Conservation (phyloP, 352 stramenopile species). For the Phytophthora pini region DNA sequence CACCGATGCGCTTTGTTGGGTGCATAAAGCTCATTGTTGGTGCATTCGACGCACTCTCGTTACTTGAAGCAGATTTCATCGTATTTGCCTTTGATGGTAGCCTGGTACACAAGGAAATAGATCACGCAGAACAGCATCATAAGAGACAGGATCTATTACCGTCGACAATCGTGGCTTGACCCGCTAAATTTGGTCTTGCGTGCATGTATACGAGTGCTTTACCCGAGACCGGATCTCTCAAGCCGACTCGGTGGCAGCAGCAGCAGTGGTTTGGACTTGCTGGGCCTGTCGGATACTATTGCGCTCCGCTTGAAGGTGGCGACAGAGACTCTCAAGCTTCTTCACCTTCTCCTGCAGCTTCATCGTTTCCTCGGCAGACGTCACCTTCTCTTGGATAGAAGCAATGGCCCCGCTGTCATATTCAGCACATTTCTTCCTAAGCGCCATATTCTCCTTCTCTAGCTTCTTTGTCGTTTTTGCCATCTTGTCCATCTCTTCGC, state of each 20-base stretch:
- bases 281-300: constrained; percentile 55
- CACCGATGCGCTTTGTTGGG: constrained; percentile 73
- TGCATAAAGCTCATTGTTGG: constrained; percentile 28
- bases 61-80: constrained; percentile 16
- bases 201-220: not conserved
- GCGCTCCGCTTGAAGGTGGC: constrained; percentile 81
- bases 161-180: constrained; percentile 24
- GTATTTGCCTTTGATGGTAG: not conserved
- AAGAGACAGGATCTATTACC: constrained; percentile 36
- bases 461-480: constrained; percentile 87
- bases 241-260: constrained; percentile 32
- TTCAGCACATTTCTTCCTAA: constrained; percentile 83
- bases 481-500: constrained; percentile 91
- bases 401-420: constrained; percentile 84
- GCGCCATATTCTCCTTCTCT: constrained; percentile 83
- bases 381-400: constrained; percentile 78
- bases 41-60: not conserved
- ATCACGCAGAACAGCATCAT: constrained; percentile 5
- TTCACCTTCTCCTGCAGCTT: constrained; percentile 85
- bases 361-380: constrained; percentile 61
- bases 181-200: constrained; percentile 29
- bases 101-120: not conserved
- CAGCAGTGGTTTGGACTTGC: constrained; percentile 24
- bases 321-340: constrained; percentile 85
- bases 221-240: constrained; percentile 9